phyloP scores from a whole-genome alignment of 441 rosid species.

The Erodium chrysanthum region DNA sequence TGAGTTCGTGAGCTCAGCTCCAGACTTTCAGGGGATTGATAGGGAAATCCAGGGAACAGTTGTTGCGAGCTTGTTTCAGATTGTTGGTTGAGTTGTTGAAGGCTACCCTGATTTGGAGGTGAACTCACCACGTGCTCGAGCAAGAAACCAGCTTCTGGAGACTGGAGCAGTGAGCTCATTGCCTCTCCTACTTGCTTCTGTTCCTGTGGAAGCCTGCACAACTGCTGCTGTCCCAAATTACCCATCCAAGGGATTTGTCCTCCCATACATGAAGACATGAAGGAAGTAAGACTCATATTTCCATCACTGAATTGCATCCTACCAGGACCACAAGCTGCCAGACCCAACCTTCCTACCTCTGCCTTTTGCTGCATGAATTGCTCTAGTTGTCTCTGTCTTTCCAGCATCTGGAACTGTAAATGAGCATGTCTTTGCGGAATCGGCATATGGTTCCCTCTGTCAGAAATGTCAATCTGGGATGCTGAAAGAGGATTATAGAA shows the following conservation, averaged over 20 bases:
- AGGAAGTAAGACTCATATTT: constrained; percentile 5
- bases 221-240: constrained; percentile 12
- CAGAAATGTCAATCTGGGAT: too few relatives aligned
- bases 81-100: neutral
- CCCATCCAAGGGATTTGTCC: constrained; percentile 14
- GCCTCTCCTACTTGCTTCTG: constrained; percentile 6
- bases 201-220: neutral
- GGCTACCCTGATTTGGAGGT: neutral
- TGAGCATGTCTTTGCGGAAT: constrained; percentile 3
- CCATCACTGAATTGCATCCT: neutral
- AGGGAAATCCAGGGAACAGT: constrained; percentile 5
- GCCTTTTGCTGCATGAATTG: constrained; percentile 8
- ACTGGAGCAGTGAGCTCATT: neutral
- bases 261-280: neutral
- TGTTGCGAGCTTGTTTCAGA: constrained; percentile 3
- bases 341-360: constrained; percentile 9
- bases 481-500: neutral
- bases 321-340: neutral
- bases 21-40: constrained; percentile 3
- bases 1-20: neutral
- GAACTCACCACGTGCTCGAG: neutral
- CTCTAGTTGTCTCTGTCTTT: constrained; percentile 13
- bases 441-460: neutral
- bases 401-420: constrained; percentile 15
- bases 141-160: neutral